Base-by-base conservation (phyloP, 768 basidiomycete species). In the Termitomyces sp. region DNA sequence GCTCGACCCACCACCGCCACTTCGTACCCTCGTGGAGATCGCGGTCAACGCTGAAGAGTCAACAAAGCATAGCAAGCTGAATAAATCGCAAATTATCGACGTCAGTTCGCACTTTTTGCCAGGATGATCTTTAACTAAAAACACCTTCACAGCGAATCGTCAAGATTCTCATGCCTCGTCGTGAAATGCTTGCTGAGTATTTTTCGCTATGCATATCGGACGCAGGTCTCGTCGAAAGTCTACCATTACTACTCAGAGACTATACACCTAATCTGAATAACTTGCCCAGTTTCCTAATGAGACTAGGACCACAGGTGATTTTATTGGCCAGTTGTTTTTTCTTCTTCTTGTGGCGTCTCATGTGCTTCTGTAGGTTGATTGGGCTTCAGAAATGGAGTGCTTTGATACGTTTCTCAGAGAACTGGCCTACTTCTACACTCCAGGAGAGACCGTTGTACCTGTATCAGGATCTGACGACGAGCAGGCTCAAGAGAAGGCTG, bases 231-330 rank as follows among this genome's bases (percentile, higher is more conserved):
- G 73, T 98, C n/a, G 82, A 88, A 65, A 85, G 82, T 58, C 68
- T 99, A 13, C 97, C 97, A 0, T 77, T 95, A 50, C 76, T 99
- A 12, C 78, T 98, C 46, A 81, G 84, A 51, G 94, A 91, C 46
- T 98, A 92, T 68, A 89, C 89, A 6, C 97, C 97, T 1, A 91
- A 95, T 68, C 78, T 98, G 4, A 89, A 94, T 65, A 91, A 93
- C 65, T 76, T 98, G 8, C 97, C 97, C 0, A 78, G 85, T 57
- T 92, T 98, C 61, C 78, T 96, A 47, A 89, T 98, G 87, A 82
- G 94, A 44, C 82, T 97, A 6, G 95, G 93, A 0, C 91, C 94
- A n/a, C 88, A 91, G 81, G 95, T 93, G 58, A 59, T 70, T 61
- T n/a, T 14, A 32, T 16, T 23, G 18, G n/a, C 55, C 55, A 32